Base-by-base conservation (phyloP, 306 rosid genomes). In the Lathyrus oleraceus region DNA sequence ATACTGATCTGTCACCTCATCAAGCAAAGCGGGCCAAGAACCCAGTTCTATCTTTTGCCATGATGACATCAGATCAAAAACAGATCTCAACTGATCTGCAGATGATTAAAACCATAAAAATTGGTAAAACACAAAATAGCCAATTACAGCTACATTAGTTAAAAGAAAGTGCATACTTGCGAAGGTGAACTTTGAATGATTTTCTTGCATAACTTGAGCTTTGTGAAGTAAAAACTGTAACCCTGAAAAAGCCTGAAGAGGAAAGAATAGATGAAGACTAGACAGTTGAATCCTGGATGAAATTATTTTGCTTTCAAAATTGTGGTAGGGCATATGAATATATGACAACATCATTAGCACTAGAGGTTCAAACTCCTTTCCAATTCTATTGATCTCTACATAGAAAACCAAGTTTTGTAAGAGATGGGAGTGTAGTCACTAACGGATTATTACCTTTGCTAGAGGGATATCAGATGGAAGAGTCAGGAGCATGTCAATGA, bases 21-120 rank as follows among this genome's bases (percentile, higher is more conserved):
- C 88, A 75, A 94, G 94, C 85, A 94, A 82, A 35, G 85, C 76
- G 15, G 96, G 88, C 98, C 98, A 94, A 6, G 94, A 87, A 63
- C 75, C 87, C 16, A 88, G 63, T 81, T 94, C 98, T 64, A 94
- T 62, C 82, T 76, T 81, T 70, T 86, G 88, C 98, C 97, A 94
- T 5, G 81, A 81, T n/a, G 83, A 76, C 79, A 85, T 76, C 69
- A 94, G 79, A 58, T 52, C 78, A 64, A 44, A 28, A 72, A 94
- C 61, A 61, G 87, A 65, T 36, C 84, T 85, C 65, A 94, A 61
- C 80, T 87, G 88, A 69, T 71, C 98, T 90, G 68, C 66, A 82
- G 68, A 43, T 56, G 78, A 73, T 59, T 62, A 51, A 43, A 45
- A 72, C 60, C 42, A 52, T 8, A 69, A 71, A 56, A 57, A 61